These are phyloP conservation scores for Arabidopsis suecica DNA, from an alignment of 345 rosid species.

Conservation along the genomic window DNA sequence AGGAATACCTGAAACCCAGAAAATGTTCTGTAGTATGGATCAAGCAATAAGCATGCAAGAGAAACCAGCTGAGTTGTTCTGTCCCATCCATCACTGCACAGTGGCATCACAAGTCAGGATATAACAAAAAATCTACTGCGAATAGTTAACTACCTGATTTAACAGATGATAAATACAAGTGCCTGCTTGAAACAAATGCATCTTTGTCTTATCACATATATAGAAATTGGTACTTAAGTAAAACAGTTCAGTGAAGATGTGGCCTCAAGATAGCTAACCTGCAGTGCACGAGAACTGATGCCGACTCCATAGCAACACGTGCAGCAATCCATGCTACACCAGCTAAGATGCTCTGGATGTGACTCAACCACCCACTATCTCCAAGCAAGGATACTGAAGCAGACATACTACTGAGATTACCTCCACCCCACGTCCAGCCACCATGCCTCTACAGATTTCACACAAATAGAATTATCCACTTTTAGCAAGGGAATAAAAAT, in stretches of 20 bases:
- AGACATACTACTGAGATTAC: slow-evolving; percentile 99
- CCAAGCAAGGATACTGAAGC: slow-evolving; percentile 98
- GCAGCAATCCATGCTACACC: slow-evolving; percentile 99
- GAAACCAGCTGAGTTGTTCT: slow-evolving; percentile 96
- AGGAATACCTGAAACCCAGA: slow-evolving; percentile 89
- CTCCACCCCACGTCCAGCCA: slow-evolving; percentile 99
- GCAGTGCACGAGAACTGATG: slow-evolving; percentile 98
- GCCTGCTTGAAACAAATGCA: slow-evolving; percentile 29
- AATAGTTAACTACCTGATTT: slow-evolving; percentile 21
- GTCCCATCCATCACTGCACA: slow-evolving; percentile 98
- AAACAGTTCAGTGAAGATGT: slow-evolving; percentile 21
- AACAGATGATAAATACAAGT: slow-evolving; percentile 7
- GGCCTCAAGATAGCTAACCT: slow-evolving; percentile 57
- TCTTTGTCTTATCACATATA: slow-evolving; percentile 22
- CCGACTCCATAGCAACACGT: slow-evolving; percentile 86
- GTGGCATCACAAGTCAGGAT: slow-evolving; percentile 25
- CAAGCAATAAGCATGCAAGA: slow-evolving; percentile 89
- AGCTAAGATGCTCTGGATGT: slow-evolving; percentile 94
- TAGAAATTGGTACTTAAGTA: slow-evolving; percentile 18
- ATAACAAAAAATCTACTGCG: slow-evolving; percentile 23
- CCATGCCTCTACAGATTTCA: slow-evolving; percentile 84
- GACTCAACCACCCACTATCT: slow-evolving; percentile 97
- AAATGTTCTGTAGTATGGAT: slow-evolving; percentile 94
- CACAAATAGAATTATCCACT: slow-evolving; percentile 31
- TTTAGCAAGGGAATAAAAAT: slow-evolving; percentile 19